Evolutionary conservation across 169 alveolate genomes (phyloP).

Genomic region (Haemoproteus tartakovskyi): DNA sequence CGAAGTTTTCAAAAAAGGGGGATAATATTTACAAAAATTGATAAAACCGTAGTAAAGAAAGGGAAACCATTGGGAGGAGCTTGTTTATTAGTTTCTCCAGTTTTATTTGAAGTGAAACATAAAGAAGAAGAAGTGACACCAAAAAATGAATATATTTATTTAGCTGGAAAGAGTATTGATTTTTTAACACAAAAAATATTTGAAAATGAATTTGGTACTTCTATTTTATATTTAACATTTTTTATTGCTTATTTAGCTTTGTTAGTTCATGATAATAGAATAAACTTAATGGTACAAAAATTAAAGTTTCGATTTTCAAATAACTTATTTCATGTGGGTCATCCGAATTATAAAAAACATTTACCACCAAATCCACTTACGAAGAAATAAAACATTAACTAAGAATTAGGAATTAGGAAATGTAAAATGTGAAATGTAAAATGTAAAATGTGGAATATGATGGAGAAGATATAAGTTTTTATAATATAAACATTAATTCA

Average conservation of each 20-base stretch:
- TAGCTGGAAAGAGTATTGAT: constrained; percentile 56
- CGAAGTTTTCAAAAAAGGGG: no score
- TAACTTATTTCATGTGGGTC: constrained; percentile 38
- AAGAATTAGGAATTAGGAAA: background rate
- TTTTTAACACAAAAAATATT: constrained; percentile 48
- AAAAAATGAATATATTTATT: constrained; percentile 33
- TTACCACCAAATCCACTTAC: no score
- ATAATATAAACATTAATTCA: no score
- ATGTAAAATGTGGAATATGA: no score
- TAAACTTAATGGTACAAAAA: constrained; percentile 43
- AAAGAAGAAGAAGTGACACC: constrained; percentile 58
- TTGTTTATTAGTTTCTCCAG: constrained; percentile 12
- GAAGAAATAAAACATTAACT: no score
- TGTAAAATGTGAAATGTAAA: no score
- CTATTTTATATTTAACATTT: constrained; percentile 31
- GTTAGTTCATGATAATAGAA: constrained; percentile 41
- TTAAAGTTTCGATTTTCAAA: constrained; percentile 23
- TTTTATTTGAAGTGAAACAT: constrained; percentile 33
- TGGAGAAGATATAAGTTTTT: no score
- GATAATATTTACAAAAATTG: no score
- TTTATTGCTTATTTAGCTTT: constrained; percentile 52
- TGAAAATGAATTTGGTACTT: constrained; percentile 60
- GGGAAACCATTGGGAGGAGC: background rate
- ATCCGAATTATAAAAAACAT: constrained; percentile 28
- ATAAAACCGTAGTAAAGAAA: background rate